Evolutionary conservation across 2,329 filamentous ascomycete species (phyloP), one percentile per base, ranked within the genome.

Genomic region (Fusarium bactridioides): DNA sequence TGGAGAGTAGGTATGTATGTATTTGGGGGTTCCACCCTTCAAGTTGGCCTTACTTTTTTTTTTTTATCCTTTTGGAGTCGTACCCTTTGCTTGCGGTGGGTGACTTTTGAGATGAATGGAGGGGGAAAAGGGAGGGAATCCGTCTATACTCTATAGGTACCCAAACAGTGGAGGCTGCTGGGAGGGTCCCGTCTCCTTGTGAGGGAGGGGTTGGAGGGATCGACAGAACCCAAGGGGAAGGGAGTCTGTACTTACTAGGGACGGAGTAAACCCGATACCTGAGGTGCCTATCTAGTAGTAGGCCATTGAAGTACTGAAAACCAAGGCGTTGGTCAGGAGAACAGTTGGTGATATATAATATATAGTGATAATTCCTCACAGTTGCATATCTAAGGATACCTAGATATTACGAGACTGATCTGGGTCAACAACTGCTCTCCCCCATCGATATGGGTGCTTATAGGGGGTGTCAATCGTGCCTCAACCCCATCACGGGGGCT

Each of bases 391-490:
- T n/a, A n/a, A 54, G 13, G 12, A 27, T 25, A 44, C 41, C 18
- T 27, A 18, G 33, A 38, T 40, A 21, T 27, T 54, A 38, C 23
- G 10, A 27, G 31, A 27, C 18, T 53, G n/a, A 37, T 37, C 53
- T 19, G 19, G 8, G 21, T 23, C 38, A 19, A 25, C 25, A 12
- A 15, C n/a, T 21, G 45, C 48, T 19, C 40, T 16, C 47, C 7
- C 25, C 15, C 25, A 31, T n/a, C 13, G 9, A 29, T 31, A 23
- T 31, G 21, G 18, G 37, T 40, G 40, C 29, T 70, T 59, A 21
- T 47, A 44, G 45, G 31, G 23, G 47, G 70, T 73, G 70, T 47
- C 51, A 74, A 74, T 68, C 25, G 33, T 40, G 50, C 33, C 23
- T 38, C 33, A n/a, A 21, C 38, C 45, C 25, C 50, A 40, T 71